phyloP scores from a whole-genome alignment of 768 basidiomycete genomes.

The Lactifluus subvellereus region DNA sequence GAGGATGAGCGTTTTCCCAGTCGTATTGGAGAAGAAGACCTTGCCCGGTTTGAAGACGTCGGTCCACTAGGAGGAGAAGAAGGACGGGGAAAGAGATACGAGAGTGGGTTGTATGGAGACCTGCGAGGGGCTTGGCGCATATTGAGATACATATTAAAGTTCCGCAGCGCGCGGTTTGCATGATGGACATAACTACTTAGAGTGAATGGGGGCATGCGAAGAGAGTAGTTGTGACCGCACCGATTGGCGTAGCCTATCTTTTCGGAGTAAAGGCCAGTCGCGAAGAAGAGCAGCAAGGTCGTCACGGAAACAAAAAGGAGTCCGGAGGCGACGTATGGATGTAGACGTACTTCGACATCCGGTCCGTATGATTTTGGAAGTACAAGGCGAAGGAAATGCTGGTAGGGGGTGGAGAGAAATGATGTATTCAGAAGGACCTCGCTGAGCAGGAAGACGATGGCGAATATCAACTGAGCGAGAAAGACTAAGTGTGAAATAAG shows the following conservation, averaged over 20 bases:
- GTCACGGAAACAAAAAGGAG: slow-evolving; percentile 84
- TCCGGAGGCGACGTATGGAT: slow-evolving; percentile 73
- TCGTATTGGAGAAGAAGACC: slow-evolving; percentile 34
- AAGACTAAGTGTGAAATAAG: slow-evolving; percentile 49
- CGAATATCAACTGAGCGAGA: slow-evolving; percentile 57
- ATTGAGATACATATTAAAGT: slow-evolving; percentile 96
- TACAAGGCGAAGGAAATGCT: slow-evolving; percentile 42
- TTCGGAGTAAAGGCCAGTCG: slow-evolving; percentile 92
- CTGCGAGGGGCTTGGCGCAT: slow-evolving; percentile 74
- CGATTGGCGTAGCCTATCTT: slow-evolving; percentile 95
- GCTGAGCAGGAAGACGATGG: slow-evolving; percentile 64
- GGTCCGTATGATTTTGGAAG: slow-evolving; percentile 48
- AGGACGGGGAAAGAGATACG: slow-evolving; percentile 53
- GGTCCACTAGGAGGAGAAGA: slow-evolving; percentile 28
- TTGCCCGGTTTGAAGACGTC: slow-evolving; percentile 35
- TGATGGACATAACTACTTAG: slow-evolving; percentile 85
- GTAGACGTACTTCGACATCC: slow-evolving; percentile 42
- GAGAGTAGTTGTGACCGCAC: slow-evolving; percentile 43
- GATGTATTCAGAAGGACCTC: slow-evolving; percentile 71
- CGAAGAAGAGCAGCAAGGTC: slow-evolving; percentile 90
- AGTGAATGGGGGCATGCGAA: slow-evolving; percentile 6
- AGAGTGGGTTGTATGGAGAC: slow-evolving; percentile 49
- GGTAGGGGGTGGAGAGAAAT: slow-evolving; percentile 59
- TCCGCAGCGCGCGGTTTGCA: slow-evolving; percentile 85
- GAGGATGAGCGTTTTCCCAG: slow-evolving; percentile 38